Evolutionary conservation across 495 filamentous ascomycete species (phyloP).

Genomic region (Penicillium riverlandense): DNA sequence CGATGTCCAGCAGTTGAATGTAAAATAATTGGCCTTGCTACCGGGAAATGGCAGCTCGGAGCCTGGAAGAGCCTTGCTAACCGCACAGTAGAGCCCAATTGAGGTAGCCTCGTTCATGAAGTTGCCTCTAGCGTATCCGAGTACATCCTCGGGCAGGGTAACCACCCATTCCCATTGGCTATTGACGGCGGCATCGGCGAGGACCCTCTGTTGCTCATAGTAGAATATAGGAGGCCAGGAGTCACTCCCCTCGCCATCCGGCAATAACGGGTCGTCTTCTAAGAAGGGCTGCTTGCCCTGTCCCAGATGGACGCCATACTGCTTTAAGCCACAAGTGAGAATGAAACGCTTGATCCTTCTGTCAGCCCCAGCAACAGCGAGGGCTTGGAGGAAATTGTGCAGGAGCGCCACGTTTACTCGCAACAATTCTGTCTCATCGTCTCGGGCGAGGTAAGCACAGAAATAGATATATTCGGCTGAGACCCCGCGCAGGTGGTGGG

Average conservation of each 20-base stretch:
- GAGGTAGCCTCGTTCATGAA: conserved; percentile 50
- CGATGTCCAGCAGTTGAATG: conserved; percentile 45
- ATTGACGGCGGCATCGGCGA: conserved; percentile 18
- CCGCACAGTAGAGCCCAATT: conserved; percentile 43
- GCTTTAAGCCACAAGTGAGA: conserved; percentile 46
- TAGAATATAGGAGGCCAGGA: conserved; percentile 28
- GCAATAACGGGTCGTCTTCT: conserved; percentile 38
- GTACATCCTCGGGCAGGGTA: conserved; percentile 49
- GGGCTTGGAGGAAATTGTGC: conserved; percentile 41
- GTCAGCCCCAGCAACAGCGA: conserved; percentile 35
- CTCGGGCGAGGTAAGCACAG: conserved; percentile 38
- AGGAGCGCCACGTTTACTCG: conserved; percentile 40
- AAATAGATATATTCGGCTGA: conserved; percentile 42
- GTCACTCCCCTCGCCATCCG: conserved; percentile 6
- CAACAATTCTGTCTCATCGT: conserved; percentile 34
- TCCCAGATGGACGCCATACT: conserved; percentile 53
- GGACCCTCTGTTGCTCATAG: conserved; percentile 38
- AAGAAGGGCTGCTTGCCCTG: conserved; percentile 34
- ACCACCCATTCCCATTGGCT: conserved; percentile 36
- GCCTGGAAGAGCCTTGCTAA: conserved; percentile 39
- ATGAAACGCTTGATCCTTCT: conserved; percentile 41
- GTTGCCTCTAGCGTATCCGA: conserved; percentile 37
- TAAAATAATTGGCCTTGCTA: conserved; percentile 37
- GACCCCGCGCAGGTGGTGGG: conserved; percentile 29
- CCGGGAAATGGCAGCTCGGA: conserved; percentile 42